Percentiles rank a stretch among this genome's conserved stretches.
These are phyloP conservation scores for Ceratocystis variospora DNA, from an alignment of 2,329 filamentous ascomycete genomes.

Conservation along the genomic window DNA sequence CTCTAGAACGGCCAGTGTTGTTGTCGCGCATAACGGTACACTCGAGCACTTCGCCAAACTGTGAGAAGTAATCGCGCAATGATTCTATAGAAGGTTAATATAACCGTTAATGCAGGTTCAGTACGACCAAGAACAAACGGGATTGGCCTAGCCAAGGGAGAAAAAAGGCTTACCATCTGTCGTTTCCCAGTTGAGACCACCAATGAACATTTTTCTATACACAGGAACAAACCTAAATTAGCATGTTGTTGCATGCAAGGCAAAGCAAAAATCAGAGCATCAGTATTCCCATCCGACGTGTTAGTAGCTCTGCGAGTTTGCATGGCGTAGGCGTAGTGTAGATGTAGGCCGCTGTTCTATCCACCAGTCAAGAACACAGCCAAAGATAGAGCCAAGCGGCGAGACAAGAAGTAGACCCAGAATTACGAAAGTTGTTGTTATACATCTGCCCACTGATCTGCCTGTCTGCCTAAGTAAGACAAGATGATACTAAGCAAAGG, in stretches of 20 bases:
- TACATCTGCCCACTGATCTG: background rate
- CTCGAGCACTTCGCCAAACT: conserved; percentile 93
- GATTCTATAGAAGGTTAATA: conserved; percentile 51
- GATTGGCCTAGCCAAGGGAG: background rate
- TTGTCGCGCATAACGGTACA: conserved; percentile 99
- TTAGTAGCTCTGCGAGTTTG: background rate
- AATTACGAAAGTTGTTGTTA: too few species aligned
- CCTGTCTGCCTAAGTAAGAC: too few species aligned
- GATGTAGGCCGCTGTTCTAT: too few species aligned
- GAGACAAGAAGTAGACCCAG: too few species aligned
- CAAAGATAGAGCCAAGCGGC: too few species aligned
- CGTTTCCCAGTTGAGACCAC: conserved; percentile 96
- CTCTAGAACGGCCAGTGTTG: conserved; percentile 80
- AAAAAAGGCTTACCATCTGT: conserved; percentile 64
- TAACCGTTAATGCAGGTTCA: background rate
- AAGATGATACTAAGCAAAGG: too few species aligned
- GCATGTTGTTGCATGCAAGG: background rate
- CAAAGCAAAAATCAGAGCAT: background rate
- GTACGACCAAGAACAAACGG: background rate
- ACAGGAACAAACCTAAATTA: conserved; percentile 12
- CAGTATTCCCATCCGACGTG: background rate
- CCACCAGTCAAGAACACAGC: too few species aligned
- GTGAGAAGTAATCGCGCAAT: conserved; percentile 88
- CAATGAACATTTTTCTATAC: conserved; percentile 96
- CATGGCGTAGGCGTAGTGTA: background rate